Evolutionary conservation across 495 filamentous ascomycete species (phyloP), one percentile per base, ranked within the genome.

Genomic region (Penicillium verhagenii): DNA sequence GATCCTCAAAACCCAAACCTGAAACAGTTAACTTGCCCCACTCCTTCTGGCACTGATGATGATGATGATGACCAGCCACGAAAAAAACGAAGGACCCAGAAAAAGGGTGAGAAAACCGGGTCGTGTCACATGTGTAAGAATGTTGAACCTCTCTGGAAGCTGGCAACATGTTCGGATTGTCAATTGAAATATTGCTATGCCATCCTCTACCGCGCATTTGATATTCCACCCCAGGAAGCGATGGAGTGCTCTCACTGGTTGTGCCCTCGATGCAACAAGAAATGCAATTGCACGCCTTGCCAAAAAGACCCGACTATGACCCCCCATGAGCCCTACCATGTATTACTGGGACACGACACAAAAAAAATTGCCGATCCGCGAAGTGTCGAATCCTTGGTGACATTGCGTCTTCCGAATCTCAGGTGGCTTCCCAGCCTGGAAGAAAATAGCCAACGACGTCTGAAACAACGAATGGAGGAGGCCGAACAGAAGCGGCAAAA

Each of bases 331-430:
- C 94, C 93, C 0, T 90, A 85, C 58, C 87, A 84, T 51, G 95
- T 90, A 2, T 73, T 92, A 2, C 82, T 97, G 11, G 94, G 93
- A 0, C 89, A 95, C 64, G 91, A 96, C 51, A 97, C 94, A 1
- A 86, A 80, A 40, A 87, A 87, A 31, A 82, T 97, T 26, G 91
- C 92, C 14, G 94, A 98, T 68, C 86, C 86, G 44, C 84, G 94
- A 43, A 96, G 91, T 65, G 83, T 93, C 11, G 92, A 97, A 64
- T 83, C 83, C 35, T 75, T 96, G 13, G 89, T 96, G 9, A 88
- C 96, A 60, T 94, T 96, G 71, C 80, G 85, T 11, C 76, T 86
- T 21, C 90, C 91, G 14, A 97, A 97, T 68, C 70, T 91, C 7
- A 79, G 76, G 24, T 95, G 90, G 89, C 65, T 96, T 46, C 76